These are phyloP conservation scores for Pyracantha coccinea DNA, from an alignment of 331 rosid genomes.

Conservation along the genomic window DNA sequence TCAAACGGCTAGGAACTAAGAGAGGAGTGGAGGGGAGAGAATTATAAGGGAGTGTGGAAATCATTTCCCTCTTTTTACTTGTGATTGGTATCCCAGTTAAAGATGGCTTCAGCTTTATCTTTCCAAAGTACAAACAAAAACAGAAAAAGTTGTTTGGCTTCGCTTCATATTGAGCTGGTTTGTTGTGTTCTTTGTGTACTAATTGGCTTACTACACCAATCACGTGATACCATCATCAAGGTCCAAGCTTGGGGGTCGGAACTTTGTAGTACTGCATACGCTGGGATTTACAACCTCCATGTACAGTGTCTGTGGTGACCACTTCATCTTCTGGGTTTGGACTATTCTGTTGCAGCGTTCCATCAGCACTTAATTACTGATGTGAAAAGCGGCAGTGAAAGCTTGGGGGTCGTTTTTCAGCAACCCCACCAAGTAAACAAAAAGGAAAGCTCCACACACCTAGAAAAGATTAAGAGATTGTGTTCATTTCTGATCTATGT, in stretches of 20 bases:
- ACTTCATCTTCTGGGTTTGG: background rate
- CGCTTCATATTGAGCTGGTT: background rate
- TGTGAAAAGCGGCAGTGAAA: background rate
- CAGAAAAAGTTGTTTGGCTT: background rate
- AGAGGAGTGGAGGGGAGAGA: too few relatives aligned
- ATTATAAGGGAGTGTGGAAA: too few relatives aligned
- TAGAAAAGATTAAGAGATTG: background rate
- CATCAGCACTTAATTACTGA: background rate
- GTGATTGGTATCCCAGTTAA: background rate
- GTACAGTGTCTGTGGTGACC: background rate
- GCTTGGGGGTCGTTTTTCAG: background rate
- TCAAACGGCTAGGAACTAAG: too few relatives aligned
- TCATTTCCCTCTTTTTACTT: background rate
- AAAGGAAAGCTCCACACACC: background rate
- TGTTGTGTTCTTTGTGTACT: background rate
- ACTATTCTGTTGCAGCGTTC: background rate
- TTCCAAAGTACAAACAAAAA: background rate
- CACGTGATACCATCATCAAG: background rate
- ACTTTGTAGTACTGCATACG: background rate
- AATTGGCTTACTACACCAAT: background rate
- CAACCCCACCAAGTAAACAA: background rate
- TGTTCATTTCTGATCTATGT: background rate
- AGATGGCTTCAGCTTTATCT: background rate
- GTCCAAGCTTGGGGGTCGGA: background rate
- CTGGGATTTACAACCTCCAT: background rate